Evolutionary conservation across 805 yeast genomes (phyloP), one percentile per base, ranked within the genome.

Genomic region (Maudiozyma turicensis): DNA sequence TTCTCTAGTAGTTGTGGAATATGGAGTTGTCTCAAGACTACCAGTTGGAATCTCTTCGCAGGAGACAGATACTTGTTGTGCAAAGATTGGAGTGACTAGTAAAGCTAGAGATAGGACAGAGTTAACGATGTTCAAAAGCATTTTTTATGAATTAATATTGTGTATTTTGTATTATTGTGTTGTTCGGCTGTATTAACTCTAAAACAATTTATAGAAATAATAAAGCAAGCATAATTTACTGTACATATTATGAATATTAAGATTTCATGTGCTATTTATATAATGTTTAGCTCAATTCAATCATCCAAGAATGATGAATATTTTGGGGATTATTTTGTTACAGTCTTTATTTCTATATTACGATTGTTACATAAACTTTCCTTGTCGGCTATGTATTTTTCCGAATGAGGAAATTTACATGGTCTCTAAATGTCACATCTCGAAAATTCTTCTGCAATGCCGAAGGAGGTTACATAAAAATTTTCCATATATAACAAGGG

Each of bases 1-100:
- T 14, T 57, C 55, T 11, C 56, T 53, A 1, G 60, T 54, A 2
- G 48, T 38, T 1, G 53, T 42, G 4, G 65, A 56, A 40, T 59
- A 58, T 34, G 68, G 64, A 6, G 62, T 55, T 3, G 54, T 31
- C 20, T 57, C 67, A 5, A 56, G 34, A n/a, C 54, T 48, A 13
- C 56, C 56, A n/a, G 54, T 47, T 29, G 65, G 60, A 9, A 56
- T 43, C 6, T 56, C 41, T 6, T 55, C 56, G 43, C 64, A 60
- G 14, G 57, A 52, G 9, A 44, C 51, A 3, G 52, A 38, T 13
- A 31, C 45, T 20, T 33, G 34, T 15, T 45, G 50, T 5, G 51
- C 49, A 5, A 40, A 28, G 30, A 41, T 33, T 41, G 44, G 40
- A 26, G 40, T 10, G n/a, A 39, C 20, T 8, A 28, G 6, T 8